phyloP scores from a whole-genome alignment of 345 rosid genomes.

The Cardamine occulta region DNA sequence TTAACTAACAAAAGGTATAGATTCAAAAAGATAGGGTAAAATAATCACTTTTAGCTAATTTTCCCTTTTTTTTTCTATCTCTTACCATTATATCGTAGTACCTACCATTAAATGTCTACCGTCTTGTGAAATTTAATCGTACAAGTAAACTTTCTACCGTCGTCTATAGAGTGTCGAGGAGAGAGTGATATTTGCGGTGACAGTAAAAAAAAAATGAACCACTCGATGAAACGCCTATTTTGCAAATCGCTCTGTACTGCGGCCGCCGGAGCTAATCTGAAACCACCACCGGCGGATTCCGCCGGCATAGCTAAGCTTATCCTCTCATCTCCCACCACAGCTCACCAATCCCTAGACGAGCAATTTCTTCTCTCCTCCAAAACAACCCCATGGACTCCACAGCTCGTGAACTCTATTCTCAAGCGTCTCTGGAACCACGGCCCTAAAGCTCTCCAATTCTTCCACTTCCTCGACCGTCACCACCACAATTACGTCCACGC shows the following conservation, averaged over 20 bases:
- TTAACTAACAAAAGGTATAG: no score
- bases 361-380: conserved; percentile 49
- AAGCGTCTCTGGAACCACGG: conserved; percentile 90
- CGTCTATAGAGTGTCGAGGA: no score
- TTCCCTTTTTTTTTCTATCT: no score
- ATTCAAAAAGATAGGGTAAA: no score
- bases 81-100: no score
- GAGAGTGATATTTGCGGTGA: neutral
- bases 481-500: conserved; percentile 60
- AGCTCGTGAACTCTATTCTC: conserved; percentile 64
- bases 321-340: conserved; percentile 47
- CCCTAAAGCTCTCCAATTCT: conserved; percentile 79
- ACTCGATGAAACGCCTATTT: conserved; percentile 33
- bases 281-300: conserved; percentile 38
- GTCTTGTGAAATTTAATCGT: no score
- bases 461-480: conserved; percentile 55
- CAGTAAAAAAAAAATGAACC: neutral
- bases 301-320: conserved; percentile 46
- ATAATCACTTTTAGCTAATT: no score
- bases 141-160: no score
- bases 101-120: no score
- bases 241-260: conserved; percentile 32
- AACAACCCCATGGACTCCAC: conserved; percentile 62
- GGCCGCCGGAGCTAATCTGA: conserved; percentile 26
- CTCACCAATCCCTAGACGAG: conserved; percentile 44